Evolutionary conservation across 2,329 filamentous ascomycete species (phyloP), one percentile per base, ranked within the genome.

Genomic region (Lizonia empirigonia): DNA sequence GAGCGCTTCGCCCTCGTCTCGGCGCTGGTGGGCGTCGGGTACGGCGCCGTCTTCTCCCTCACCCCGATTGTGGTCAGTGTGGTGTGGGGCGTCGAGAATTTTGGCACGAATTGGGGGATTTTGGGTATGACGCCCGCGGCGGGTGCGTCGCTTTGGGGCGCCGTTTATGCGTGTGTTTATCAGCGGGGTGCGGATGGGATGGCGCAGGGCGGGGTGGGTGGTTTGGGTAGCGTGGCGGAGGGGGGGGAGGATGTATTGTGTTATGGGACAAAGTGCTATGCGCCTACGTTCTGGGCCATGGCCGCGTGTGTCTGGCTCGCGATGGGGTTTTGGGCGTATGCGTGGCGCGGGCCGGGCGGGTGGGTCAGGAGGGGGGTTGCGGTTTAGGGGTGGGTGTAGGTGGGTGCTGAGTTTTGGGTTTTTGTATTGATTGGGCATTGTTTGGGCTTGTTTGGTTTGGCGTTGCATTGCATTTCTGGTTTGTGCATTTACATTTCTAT

Each of bases 21-120:
- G 0, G 84, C 88, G 0, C 81, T 92, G 1, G 85, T 99, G 6
- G 94, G 94, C 6, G 87, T 91, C 1, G 94, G 94, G 35, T 97
- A 99, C 69, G 94, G 94, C 35, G 92, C 92, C 24, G 85, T 92
- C 18, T 99, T 97, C 77, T 89, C 85, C 38, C 82, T 97, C 5
- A 89, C 89, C 0, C 94, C 94, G 2, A 92, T 97, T 59, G 90
- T 97, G 49, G 88, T 97, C 62, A 91, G 87, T n/a, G 91, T 97
- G 8, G 93, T 99, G 36, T 99, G 94, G 94, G 94, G 94, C 20
- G 91, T 96, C 0, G 92, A 97, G 77, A 99, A 97, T 71, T 97
- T 99, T 70, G 94, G 91, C 50, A 99, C 94, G 0, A 97, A 99
- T 65, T 99, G 93, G 86, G 94, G 94, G 8, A 92, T 97, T 55